Evolutionary conservation across 2,329 filamentous ascomycete genomes (phyloP).

Genomic region (Fusarium pilosicola): DNA sequence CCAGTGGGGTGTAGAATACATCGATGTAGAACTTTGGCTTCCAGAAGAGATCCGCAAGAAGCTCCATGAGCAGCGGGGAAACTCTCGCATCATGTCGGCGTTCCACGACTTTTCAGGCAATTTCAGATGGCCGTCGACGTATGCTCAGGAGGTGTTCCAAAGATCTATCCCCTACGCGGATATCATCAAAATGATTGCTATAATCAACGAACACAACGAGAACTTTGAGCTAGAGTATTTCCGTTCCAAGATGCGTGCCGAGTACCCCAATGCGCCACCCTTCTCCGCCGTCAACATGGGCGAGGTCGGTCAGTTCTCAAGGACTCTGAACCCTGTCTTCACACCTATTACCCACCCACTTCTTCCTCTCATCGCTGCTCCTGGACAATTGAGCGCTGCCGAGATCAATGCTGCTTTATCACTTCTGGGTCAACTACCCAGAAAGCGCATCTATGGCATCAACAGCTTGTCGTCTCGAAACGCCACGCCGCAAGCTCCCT

Average conservation of each 20-base stretch:
- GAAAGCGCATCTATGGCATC: conserved; percentile 83
- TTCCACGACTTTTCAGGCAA: conserved; percentile 89
- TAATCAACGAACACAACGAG: conserved; percentile 82
- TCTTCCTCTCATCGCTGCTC: conserved; percentile 84
- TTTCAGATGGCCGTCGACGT: conserved; percentile 82
- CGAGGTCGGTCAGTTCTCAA: conserved; percentile 83
- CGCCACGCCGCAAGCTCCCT: conserved; percentile 78
- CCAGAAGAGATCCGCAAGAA: conserved; percentile 77
- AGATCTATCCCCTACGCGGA: conserved; percentile 80
- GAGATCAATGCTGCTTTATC: conserved; percentile 85
- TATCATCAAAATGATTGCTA: conserved; percentile 90
- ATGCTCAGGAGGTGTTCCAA: conserved; percentile 77
- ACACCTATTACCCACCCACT: conserved; percentile 89
- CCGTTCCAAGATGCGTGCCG: conserved; percentile 76
- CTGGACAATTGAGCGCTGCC: conserved; percentile 84
- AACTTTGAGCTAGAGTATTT: conserved; percentile 94
- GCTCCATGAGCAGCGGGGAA: conserved; percentile 76
- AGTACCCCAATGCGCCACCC: conserved; percentile 75
- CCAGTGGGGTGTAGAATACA: conserved; percentile 90
- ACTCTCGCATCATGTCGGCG: conserved; percentile 88
- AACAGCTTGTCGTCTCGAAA: conserved; percentile 73
- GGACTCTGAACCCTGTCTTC: conserved; percentile 86
- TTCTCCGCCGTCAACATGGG: conserved; percentile 90
- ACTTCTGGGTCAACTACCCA: conserved; percentile 82
- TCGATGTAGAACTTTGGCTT: conserved; percentile 89